phyloP scores from a whole-genome alignment of 306 rosid species.

The Cicer chorassanicum region DNA sequence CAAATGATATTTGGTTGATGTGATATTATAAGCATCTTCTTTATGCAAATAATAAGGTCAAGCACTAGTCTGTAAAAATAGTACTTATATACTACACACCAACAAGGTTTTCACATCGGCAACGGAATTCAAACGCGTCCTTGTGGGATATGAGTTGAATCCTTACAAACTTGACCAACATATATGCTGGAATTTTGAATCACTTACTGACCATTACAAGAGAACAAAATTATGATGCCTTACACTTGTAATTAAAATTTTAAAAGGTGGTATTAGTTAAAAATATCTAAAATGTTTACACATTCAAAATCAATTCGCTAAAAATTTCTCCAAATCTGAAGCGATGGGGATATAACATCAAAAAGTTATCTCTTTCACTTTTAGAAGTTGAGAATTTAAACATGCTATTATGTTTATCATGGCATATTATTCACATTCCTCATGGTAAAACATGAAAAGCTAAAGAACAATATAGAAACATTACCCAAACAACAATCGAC shows the following conservation, averaged over 20 bases:
- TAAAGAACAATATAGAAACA: conserved; percentile 24
- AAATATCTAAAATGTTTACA: background rate
- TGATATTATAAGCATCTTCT: conserved; percentile 4
- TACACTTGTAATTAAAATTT: conserved; percentile 1
- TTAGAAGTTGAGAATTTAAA: conserved; percentile 4
- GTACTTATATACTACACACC: background rate
- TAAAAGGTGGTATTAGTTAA: background rate
- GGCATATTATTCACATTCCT: conserved; percentile 31
- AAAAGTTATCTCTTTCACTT: background rate
- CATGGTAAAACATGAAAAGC: conserved; percentile 33
- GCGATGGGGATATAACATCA: conserved; percentile 2
- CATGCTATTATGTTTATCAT: conserved; percentile 25
- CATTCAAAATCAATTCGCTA: conserved; percentile 19
- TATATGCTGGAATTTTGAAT: background rate
- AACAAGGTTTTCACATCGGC: background rate
- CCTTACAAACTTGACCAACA: conserved; percentile 1
- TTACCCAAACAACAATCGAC: conserved; percentile 89
- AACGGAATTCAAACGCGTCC: background rate
- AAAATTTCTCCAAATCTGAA: conserved; percentile 18
- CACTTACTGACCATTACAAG: conserved; percentile 1
- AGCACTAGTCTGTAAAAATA: background rate
- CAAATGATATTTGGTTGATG: conserved; percentile 2
- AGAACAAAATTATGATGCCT: background rate
- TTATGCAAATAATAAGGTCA: background rate
- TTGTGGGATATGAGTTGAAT: background rate